Evolutionary conservation across 169 alveolate species (phyloP).

Genomic region (Cyclospora cayetanensis): DNA sequence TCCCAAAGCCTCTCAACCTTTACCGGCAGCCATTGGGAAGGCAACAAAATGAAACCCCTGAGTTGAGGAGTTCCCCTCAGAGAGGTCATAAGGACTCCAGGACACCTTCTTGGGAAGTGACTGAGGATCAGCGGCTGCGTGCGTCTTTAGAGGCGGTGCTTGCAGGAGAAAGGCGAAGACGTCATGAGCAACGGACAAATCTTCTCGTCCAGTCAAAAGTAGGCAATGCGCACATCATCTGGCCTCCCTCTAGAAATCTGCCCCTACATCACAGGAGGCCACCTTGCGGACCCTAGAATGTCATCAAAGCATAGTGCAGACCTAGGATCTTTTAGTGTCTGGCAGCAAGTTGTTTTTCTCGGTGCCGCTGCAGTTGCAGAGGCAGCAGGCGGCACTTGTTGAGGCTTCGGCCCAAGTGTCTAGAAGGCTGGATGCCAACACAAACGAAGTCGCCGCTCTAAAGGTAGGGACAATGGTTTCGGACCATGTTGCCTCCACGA

Average conservation of each 20-base stretch:
- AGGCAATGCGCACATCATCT: not conserved
- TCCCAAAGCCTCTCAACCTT: too few relatives aligned
- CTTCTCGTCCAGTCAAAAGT: not conserved
- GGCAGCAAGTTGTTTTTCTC: too few relatives aligned
- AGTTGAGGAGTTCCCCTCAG: too few relatives aligned
- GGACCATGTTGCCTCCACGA: too few relatives aligned
- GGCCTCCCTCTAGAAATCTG: too few relatives aligned
- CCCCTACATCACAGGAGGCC: too few relatives aligned
- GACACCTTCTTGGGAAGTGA: not conserved
- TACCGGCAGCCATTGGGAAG: too few relatives aligned
- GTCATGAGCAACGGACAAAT: not conserved
- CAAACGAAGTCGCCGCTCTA: not conserved
- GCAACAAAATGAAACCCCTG: too few relatives aligned
- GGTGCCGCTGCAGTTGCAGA: slow-evolving; percentile 30
- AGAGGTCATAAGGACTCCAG: not conserved
- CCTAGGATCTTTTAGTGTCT: too few relatives aligned
- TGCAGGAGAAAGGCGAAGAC: not conserved
- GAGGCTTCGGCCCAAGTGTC: not conserved
- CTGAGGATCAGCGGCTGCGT: not conserved
- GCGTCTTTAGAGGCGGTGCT: not conserved
- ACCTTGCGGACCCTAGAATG: too few relatives aligned
- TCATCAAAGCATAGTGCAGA: too few relatives aligned
- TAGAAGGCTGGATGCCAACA: not conserved
- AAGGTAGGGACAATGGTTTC: not conserved
- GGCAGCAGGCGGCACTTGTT: slow-evolving; percentile 22